Conservation (phyloP, 805 yeast genomes). For the Saturnispora galanensis region DNA sequence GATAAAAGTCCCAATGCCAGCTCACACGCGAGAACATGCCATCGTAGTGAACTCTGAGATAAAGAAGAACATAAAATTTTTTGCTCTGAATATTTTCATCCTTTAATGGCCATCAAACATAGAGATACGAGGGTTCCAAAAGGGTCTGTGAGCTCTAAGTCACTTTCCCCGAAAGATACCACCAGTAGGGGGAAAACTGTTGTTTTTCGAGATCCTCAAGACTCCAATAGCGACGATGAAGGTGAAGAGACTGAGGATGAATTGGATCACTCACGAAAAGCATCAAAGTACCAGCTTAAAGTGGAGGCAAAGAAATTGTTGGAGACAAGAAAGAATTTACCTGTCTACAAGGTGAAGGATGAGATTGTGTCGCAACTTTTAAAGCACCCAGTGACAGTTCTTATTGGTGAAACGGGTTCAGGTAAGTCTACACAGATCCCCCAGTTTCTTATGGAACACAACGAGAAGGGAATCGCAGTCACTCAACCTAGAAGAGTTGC, state of each 20-base stretch:
- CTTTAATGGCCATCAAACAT: conserved; percentile 1
- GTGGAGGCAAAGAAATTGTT: conserved; percentile 37
- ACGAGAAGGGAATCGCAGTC: conserved; percentile 57
- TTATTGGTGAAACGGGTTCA: conserved; percentile 96
- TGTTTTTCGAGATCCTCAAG: conserved; percentile 22
- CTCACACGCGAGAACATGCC: too few species aligned
- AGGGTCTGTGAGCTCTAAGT: neutral
- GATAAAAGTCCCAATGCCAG: conserved; percentile 1
- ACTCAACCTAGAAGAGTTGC: conserved; percentile 98
- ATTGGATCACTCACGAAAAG: conserved; percentile 1
- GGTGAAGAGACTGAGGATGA: conserved; percentile 20
- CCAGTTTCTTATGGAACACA: conserved; percentile 61
- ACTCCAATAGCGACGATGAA: neutral
- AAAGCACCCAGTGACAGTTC: conserved; percentile 56
- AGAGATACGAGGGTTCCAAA: conserved; percentile 2
- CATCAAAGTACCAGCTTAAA: conserved; percentile 18
- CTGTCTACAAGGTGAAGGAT: conserved; percentile 65
- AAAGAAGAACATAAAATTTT: neutral
- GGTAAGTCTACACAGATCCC: conserved; percentile 98
- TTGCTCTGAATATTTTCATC: neutral
- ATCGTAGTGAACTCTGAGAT: too few species aligned
- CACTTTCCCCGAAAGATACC: neutral
- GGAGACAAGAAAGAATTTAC: conserved; percentile 48
- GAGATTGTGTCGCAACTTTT: conserved; percentile 47
- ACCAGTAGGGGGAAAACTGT: conserved; percentile 7